Percentiles rank a stretch among this genome's conserved stretches.
Evolutionary conservation across 495 filamentous ascomycete species (phyloP).

Genomic region (Endocarpon pusillum): DNA sequence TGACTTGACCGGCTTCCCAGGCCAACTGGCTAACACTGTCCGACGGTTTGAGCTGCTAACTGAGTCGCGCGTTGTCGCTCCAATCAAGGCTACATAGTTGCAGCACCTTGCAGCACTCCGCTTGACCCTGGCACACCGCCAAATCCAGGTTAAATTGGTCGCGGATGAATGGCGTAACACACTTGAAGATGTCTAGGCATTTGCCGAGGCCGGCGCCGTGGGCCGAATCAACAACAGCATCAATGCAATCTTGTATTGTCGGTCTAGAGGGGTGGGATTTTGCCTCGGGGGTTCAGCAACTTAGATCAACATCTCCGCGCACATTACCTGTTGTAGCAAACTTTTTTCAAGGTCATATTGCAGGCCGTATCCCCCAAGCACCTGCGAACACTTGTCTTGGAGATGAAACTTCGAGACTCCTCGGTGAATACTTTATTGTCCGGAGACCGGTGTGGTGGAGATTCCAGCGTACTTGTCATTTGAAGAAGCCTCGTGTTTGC

Average conservation of each 20-base stretch:
- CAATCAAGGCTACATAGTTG: constrained; percentile 2
- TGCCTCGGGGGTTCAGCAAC: constrained; percentile 7
- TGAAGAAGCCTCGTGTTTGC: constrained; percentile 16
- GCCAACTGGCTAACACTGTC: neutral
- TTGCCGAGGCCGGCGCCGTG: constrained; percentile 5
- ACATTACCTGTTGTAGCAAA: constrained; percentile 20
- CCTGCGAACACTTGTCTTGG: constrained; percentile 21
- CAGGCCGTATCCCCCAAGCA: constrained; percentile 18
- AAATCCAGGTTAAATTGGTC: constrained; percentile 3
- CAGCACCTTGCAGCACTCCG: constrained; percentile 1
- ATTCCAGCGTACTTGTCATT: constrained; percentile 15
- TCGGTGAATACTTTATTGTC: constrained; percentile 24
- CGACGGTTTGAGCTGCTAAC: constrained; percentile 4
- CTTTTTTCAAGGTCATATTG: constrained; percentile 25
- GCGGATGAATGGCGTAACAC: constrained; percentile 8
- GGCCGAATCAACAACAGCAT: constrained; percentile 4
- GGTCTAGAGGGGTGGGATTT: constrained; percentile 1
- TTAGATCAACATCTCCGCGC: constrained; percentile 6
- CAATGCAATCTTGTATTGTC: constrained; percentile 6
- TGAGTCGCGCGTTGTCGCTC: constrained; percentile 5
- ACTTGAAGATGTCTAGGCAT: constrained; percentile 4
- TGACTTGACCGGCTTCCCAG: neutral
- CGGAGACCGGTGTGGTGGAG: constrained; percentile 10
- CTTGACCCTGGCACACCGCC: neutral
- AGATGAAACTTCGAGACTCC: constrained; percentile 18